phyloP scores from a whole-genome alignment of 2,329 filamentous ascomycete species.

The Scedosporium boydii region DNA sequence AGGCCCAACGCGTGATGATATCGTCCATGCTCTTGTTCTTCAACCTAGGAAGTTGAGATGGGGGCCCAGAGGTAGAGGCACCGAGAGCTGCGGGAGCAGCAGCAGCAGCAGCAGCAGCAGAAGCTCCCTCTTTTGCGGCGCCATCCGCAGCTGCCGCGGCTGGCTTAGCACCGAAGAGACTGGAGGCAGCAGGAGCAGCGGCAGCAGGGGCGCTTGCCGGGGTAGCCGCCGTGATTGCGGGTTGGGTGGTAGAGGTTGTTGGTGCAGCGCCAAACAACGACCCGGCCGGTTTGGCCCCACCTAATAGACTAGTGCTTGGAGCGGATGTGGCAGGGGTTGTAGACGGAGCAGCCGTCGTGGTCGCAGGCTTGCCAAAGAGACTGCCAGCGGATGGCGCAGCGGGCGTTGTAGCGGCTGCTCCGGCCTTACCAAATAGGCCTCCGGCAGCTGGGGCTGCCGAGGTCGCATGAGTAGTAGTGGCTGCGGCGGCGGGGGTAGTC shows the following conservation, averaged over 20 bases:
- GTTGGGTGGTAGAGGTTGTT: background rate
- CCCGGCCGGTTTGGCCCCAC: constrained; percentile 6
- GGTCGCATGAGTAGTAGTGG: constrained; percentile 3
- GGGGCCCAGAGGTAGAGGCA: constrained; percentile 69
- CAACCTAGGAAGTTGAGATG: constrained; percentile 77
- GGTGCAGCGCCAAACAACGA: constrained; percentile 7
- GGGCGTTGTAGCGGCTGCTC: background rate
- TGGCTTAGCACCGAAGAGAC: constrained; percentile 24
- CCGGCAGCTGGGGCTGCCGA: constrained; percentile 11
- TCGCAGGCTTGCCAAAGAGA: constrained; percentile 17
- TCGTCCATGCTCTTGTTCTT: constrained; percentile 99
- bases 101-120: constrained; percentile 12
- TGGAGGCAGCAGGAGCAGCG: constrained; percentile 14
- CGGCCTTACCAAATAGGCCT: constrained; percentile 11
- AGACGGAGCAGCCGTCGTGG: constrained; percentile 17
- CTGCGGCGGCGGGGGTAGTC: background rate
- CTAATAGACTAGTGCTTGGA: constrained; percentile 12
- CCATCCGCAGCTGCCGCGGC: constrained; percentile 21
- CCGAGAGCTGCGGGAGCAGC: constrained; percentile 38
- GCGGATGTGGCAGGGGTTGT: constrained; percentile 22
- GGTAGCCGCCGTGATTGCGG: constrained; percentile 8
- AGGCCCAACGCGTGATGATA: constrained; percentile 94
- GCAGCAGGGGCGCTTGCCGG: constrained; percentile 14
- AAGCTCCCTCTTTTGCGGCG: constrained; percentile 20
- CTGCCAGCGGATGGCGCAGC: constrained; percentile 12